Percentiles rank a stretch among this genome's conserved stretches.
These are phyloP conservation scores for Jatropha multifida DNA, from an alignment of 441 rosid species.

Conservation along the genomic window DNA sequence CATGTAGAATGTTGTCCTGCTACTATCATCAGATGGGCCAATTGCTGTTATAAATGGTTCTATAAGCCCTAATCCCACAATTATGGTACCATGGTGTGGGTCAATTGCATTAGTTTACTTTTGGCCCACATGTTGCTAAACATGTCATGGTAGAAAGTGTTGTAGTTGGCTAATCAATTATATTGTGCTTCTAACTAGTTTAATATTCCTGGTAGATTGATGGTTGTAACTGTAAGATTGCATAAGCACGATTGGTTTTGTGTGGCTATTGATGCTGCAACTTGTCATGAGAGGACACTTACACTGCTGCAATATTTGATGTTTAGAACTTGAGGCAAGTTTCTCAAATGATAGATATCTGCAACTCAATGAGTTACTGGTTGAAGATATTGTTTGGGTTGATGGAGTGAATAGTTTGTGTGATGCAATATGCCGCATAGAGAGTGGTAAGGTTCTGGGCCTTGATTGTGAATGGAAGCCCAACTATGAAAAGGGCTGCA, in stretches of 20 bases:
- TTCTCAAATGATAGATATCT: constrained; percentile 46
- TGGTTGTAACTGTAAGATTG: neutral
- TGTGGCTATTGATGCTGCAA: neutral
- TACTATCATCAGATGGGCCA: no score
- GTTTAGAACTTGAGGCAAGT: constrained; percentile 52
- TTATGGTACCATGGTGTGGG: neutral
- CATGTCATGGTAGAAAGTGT: neutral
- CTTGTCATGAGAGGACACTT: constrained; percentile 22
- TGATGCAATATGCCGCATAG: constrained; percentile 54
- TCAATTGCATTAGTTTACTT: neutral
- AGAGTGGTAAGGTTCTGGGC: constrained; percentile 75
- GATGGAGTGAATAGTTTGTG: constrained; percentile 58
- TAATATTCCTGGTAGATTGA: neutral
- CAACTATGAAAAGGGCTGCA: constrained; percentile 67
- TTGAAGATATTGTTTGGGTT: constrained; percentile 72
- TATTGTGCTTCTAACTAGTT: neutral
- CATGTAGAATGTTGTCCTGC: neutral
- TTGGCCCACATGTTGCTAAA: neutral
- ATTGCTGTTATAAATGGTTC: neutral
- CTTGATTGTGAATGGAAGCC: constrained; percentile 99
- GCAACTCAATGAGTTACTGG: constrained; percentile 58
- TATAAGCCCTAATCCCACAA: neutral
- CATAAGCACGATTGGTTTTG: neutral
- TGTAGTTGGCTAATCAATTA: neutral
- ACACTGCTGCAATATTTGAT: constrained; percentile 25